Base-by-base conservation (phyloP, 2,329 filamentous ascomycete genomes). In the Myriosclerotinia curreyana region DNA sequence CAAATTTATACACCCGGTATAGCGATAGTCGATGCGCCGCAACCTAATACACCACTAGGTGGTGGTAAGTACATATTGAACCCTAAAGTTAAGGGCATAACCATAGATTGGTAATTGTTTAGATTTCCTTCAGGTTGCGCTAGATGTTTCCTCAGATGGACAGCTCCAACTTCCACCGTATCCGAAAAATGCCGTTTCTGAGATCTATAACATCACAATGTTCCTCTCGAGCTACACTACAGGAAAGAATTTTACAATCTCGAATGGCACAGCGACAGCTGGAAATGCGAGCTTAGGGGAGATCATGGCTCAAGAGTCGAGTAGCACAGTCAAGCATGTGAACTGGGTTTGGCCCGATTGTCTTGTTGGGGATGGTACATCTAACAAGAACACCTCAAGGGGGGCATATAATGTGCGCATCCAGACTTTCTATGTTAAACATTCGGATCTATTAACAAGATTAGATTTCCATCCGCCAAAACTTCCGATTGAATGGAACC, bases 341-440 rank as follows among this genome's bases (percentile, higher is more conserved):
- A 86, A 87, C 71, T 91, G 88, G 86, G 78, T 83, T 25, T 91
- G 87, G 87, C 88, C 88, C 0, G 81, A 83, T 65, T 91, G 88
- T 69, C 78, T 91, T 0, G 83, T 86, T 3, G 87, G 87, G 22
- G 77, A 86, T 58, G 81, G 34, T 69, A 62, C 53, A n/a, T 61
- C 48, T 9, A 62, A 64, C n/a, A 73, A 75, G 0, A 77, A 77
- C 64, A 84, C 81, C 59, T 82, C 81, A 31, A 79, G 86, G 3
- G 87, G 87, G 3, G 76, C 78, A 22, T 90, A 90, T 73, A 90
- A 91, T 70, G 72, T 73, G 67, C 31, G 65, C n/a, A 49, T 63
- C 31, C 25, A 51, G 6, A 20, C 31, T 14, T 11, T 20, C 6
- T 38, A 31, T 28, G 9, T 46, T 59, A 7, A 44, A 42, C n/a